Evolutionary conservation across 169 alveolate species (phyloP), one percentile per base, ranked within the genome.

Genomic region (Besnoitia besnoiti): DNA sequence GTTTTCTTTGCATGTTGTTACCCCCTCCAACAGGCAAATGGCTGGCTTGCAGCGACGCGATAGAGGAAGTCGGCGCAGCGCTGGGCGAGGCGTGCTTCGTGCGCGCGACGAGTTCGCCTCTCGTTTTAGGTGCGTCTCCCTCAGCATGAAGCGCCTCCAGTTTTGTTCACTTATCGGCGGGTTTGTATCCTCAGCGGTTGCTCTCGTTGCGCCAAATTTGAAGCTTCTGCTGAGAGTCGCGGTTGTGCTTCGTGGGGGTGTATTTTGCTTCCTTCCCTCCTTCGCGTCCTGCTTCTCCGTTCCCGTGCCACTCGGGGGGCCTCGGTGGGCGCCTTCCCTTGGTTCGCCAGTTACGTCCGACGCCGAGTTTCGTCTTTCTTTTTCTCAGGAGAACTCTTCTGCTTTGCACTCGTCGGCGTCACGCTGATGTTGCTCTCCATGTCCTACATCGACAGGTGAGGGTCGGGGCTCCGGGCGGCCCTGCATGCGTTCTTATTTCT

Each of bases 321-420:
- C 39, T 5, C 80, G n/a, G 80, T 5, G 12, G 24, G 8, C 39
- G 14, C n/a, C 12, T 35, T n/a, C 21, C n/a, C 42, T 35, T 77
- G 10, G 30, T 35, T 12, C 30, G 35, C 14, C n/a, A n/a, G n/a
- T n/a, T n/a, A n/a, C n/a, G n/a, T n/a, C n/a, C n/a, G n/a, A n/a
- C n/a, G n/a, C 49, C 47, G 21, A 12, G 4, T 5, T 75, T 24
- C 30, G 42, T 77, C 55, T 42, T 0, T 42, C 5, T 39, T 24
- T 10, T 37, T 10, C 55, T 77, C 30, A 55, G 82, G 49, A 21
- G 33, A 35, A 14, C 49, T 37, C 35, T 77, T 21, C 35, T 44
- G 49, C 59, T 77, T 67, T 42, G n/a, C 39, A 33, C 80, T 67
- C 80, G 47, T 67, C 44, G 39, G 47, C 80, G 39, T 67, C 85